Conservation (phyloP, 768 basidiomycete genomes). For the Trametes meyenii region DNA sequence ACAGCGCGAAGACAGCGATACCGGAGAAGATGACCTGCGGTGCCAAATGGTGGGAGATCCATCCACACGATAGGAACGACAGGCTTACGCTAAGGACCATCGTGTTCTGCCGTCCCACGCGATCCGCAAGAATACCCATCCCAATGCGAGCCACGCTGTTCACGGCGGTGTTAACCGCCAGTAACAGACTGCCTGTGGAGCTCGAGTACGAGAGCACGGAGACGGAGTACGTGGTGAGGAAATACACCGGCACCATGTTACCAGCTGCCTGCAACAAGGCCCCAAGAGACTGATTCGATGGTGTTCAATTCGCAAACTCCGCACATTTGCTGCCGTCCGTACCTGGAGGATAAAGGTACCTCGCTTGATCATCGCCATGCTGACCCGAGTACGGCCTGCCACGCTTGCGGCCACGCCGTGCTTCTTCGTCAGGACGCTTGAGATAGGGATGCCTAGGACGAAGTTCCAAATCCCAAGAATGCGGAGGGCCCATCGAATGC, state of each 20-base stretch:
- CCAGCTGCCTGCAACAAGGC: slow-evolving; percentile 49
- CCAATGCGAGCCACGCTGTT: slow-evolving; percentile 44
- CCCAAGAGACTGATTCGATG: slow-evolving; percentile 36
- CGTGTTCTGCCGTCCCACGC: slow-evolving; percentile 48
- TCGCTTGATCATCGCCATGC: slow-evolving; percentile 41
- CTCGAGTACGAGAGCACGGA: slow-evolving; percentile 43
- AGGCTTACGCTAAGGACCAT: slow-evolving; percentile 41
- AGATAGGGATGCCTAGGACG: slow-evolving; percentile 40
- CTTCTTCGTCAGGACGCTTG: slow-evolving; percentile 38
- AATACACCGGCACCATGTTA: slow-evolving; percentile 48
- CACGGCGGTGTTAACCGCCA: slow-evolving; percentile 46
- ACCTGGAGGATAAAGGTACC: slow-evolving; percentile 49
- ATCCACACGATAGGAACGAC: neutral
- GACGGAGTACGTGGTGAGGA: slow-evolving; percentile 45
- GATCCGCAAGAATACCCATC: slow-evolving; percentile 47
- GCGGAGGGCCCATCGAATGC: slow-evolving; percentile 40
- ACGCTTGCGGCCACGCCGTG: slow-evolving; percentile 24
- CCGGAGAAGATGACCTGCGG: slow-evolving; percentile 43
- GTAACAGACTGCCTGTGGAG: slow-evolving; percentile 40
- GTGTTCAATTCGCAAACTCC: neutral
- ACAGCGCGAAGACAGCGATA: slow-evolving; percentile 44
- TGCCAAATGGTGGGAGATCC: neutral
- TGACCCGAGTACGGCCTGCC: slow-evolving; percentile 32
- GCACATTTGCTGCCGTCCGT: neutral
- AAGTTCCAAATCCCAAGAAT: slow-evolving; percentile 48